Evolutionary conservation across 306 rosid species (phyloP), one percentile per base, ranked within the genome.

Genomic region (Heteromeles arbutifolia): DNA sequence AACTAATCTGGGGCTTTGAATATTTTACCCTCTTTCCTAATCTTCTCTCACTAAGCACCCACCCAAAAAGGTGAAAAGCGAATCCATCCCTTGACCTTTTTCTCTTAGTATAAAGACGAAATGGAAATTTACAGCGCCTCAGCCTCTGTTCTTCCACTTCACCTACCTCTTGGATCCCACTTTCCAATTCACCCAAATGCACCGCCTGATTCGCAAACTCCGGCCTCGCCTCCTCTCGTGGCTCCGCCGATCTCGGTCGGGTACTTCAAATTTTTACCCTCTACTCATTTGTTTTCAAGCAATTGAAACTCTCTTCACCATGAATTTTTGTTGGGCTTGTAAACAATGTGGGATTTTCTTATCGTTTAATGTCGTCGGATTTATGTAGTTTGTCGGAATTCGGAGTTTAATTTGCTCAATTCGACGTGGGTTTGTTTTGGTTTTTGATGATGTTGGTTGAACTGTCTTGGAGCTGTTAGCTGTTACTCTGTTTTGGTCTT

Each of bases 211-310:
- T 87, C 87, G 79, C 81, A 94, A 81, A 85, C 78, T 91, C 88
- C 85, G 90, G 65, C 89, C 84, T 74, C 87, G 59, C 53, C 91
- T 93, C 61, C 96, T 90, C 69, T 74, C 85, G 1, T 93, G 97
- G 90, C 86, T 90, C 78, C 91, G 54, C 88, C 86, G 97, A 90
- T 90, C 97, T 82, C 94, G 96, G n/a, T 84, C 89, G 29, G 89
- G 98, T 93, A 74, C 66, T 64, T 26, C 70, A 8, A 8, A 5
- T 54, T 64, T 59, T 6, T 56, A 3, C 31, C 68, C 22, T 45
- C 4, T 15, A 22, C 19, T 52, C 26, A 13, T 58, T 53, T 48
- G 32, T 15, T 61, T 26, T 6, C 2, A 25, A 14, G 18, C 6
- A 17, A 19, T 34, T 34, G 39, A 6, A 4, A 52, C 56, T 52